These are phyloP conservation scores for Syzygium aqueum DNA, from an alignment of 345 rosid species.

Conservation along the genomic window DNA sequence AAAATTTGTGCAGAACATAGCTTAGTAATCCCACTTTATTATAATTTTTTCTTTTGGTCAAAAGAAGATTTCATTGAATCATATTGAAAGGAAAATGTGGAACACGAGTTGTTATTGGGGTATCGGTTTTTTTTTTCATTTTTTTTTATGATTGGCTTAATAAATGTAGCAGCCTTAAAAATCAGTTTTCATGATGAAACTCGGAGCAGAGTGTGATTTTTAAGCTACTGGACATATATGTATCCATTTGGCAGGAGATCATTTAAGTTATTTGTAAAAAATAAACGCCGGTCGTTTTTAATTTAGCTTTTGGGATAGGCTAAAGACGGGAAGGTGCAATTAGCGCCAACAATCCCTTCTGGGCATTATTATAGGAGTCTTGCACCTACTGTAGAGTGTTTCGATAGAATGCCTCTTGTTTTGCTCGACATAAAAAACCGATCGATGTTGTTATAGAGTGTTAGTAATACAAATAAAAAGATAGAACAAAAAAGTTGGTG, in stretches of 20 bases:
- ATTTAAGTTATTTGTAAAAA: too few relatives aligned
- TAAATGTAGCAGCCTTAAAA: background rate
- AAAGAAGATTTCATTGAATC: background rate
- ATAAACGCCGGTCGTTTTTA: too few relatives aligned
- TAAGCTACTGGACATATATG: too few relatives aligned
- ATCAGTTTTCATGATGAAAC: too few relatives aligned
- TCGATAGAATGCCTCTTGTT: background rate
- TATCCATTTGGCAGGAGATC: too few relatives aligned
- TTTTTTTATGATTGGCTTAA: background rate
- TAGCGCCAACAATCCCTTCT: background rate
- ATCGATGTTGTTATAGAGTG: too few relatives aligned
- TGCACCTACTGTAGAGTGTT: background rate
- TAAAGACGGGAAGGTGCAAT: background rate
- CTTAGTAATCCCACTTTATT: too few relatives aligned
- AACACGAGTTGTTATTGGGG: background rate
- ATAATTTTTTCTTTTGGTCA: too few relatives aligned
- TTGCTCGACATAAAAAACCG: too few relatives aligned
- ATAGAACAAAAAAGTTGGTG: background rate
- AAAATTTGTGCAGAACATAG: background rate
- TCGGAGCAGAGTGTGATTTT: too few relatives aligned
- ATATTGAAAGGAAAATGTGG: background rate
- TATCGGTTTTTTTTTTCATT: too few relatives aligned
- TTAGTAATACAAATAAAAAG: background rate
- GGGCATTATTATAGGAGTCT: background rate
- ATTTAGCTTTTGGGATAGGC: too few relatives aligned